phyloP scores from a whole-genome alignment of 352 stramenopile genomes.

The Pythium grandisporangium region DNA sequence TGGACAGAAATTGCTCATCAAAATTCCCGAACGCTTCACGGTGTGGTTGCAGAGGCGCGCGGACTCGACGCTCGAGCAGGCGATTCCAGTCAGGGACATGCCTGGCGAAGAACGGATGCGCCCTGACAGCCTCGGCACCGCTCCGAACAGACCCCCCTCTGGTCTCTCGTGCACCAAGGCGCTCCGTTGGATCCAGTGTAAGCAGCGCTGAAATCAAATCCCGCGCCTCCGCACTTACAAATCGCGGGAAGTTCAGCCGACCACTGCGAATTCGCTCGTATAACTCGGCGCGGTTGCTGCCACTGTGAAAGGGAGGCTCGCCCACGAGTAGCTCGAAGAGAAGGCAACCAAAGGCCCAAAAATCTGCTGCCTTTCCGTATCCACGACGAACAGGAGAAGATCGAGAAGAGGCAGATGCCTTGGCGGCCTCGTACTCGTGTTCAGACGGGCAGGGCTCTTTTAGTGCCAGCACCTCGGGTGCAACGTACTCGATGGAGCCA shows the following conservation, averaged over 20 bases:
- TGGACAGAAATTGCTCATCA: constrained; percentile 79
- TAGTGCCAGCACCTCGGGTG: constrained; percentile 63
- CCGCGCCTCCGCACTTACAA: constrained; percentile 33
- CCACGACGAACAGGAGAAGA: constrained; percentile 17
- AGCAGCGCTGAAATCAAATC: constrained; percentile 48
- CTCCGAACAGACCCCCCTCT: too few species aligned
- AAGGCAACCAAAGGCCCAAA: constrained; percentile 81
- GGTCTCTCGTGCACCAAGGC: constrained; percentile 45
- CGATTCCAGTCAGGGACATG: constrained; percentile 60
- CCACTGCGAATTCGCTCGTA: constrained; percentile 54
- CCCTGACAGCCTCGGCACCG: constrained; percentile 36
- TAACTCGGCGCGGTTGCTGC: constrained; percentile 43
- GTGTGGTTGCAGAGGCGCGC: constrained; percentile 56
- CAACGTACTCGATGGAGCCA: constrained; percentile 84
- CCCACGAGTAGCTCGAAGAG: constrained; percentile 89
- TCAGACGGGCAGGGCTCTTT: constrained; percentile 19
- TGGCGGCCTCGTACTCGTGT: too few species aligned
- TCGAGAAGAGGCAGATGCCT: constrained; percentile 4
- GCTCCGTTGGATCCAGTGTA: constrained; percentile 34
- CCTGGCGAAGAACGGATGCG: constrained; percentile 60
- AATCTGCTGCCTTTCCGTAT: constrained; percentile 86
- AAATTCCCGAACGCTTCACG: constrained; percentile 76
- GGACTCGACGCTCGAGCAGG: constrained; percentile 27
- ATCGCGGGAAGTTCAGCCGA: constrained; percentile 33
- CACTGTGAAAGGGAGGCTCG: constrained; percentile 77